These are phyloP conservation scores for Leccinum subtestaceum DNA, from an alignment of 768 basidiomycete genomes.

Conservation along the genomic window DNA sequence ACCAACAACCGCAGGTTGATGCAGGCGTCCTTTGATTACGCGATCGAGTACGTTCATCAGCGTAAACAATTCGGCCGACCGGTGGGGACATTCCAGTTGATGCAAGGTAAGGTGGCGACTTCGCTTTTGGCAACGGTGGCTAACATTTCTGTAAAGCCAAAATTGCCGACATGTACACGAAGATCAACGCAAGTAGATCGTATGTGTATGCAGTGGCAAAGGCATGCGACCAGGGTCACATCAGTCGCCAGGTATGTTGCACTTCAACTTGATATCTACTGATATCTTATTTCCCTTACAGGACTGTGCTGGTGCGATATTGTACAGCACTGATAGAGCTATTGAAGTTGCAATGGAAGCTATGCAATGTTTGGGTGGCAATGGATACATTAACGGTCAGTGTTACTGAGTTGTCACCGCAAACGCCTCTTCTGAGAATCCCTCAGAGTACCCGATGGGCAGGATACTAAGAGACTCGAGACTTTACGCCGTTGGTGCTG, in stretches of 20 bases:
- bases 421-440: background rate
- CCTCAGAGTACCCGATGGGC: constrained; percentile 84
- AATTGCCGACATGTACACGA: constrained; percentile 94
- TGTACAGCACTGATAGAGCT: constrained; percentile 90
- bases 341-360: constrained; percentile 89
- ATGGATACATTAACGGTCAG: constrained; percentile 92
- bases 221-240: constrained; percentile 77
- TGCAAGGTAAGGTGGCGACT: constrained; percentile 69
- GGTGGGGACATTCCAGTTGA: constrained; percentile 89
- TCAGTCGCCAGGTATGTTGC: constrained; percentile 69
- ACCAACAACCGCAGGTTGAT: constrained; percentile 55
- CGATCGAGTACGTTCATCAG: constrained; percentile 88
- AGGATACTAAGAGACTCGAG: constrained; percentile 84
- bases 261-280: background rate
- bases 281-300: constrained; percentile 12
- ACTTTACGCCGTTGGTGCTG: constrained; percentile 93
- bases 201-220: constrained; percentile 93
- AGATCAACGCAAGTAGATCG: constrained; percentile 79
- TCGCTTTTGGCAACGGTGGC: background rate
- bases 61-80: constrained; percentile 88
- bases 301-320: constrained; percentile 94
- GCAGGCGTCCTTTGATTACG: constrained; percentile 90
- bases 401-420: background rate
- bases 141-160: constrained; percentile 48
- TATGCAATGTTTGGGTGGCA: constrained; percentile 93